Evolutionary conservation across 2,329 filamentous ascomycete genomes (phyloP).

Genomic region (Aphanocladium album): DNA sequence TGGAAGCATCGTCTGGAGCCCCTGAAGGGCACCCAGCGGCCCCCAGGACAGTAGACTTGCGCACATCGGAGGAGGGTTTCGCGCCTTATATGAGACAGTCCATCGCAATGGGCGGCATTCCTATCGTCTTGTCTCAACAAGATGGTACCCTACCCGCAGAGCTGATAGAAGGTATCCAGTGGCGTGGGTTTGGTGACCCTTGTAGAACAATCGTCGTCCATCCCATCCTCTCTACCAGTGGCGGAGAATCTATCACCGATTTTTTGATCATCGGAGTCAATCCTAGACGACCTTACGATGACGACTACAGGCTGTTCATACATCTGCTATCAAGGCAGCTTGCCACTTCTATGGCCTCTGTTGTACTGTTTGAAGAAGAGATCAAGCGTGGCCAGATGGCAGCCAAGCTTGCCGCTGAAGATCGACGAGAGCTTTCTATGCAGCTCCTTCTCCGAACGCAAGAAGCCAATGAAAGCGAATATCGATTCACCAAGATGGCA

Average conservation of each 20-base stretch:
- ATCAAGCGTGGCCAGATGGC: conserved; percentile 69
- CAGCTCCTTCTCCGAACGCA: conserved; percentile 63
- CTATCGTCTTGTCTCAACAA: conserved; percentile 63
- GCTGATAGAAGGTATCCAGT: conserved; percentile 62
- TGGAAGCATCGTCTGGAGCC: conserved; percentile 69
- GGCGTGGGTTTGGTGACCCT: conserved; percentile 66
- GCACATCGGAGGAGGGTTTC: conserved; percentile 65
- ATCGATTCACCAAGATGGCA: conserved; percentile 77
- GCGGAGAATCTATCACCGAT: conserved; percentile 66
- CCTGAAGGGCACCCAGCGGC: conserved; percentile 58
- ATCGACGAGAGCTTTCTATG: conserved; percentile 71
- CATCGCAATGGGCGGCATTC: conserved; percentile 59
- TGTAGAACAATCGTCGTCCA: conserved; percentile 69
- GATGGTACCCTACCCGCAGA: conserved; percentile 59
- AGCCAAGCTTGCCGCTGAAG: conserved; percentile 67
- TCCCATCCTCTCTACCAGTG: conserved; percentile 69
- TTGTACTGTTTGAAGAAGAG: conserved; percentile 79
- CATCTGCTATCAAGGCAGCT: conserved; percentile 70
- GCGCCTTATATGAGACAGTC: conserved; percentile 71
- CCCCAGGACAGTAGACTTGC: conserved; percentile 60
- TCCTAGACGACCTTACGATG: conserved; percentile 71
- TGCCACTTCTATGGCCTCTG: conserved; percentile 74
- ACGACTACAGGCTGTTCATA: conserved; percentile 74
- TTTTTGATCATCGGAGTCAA: conserved; percentile 78
- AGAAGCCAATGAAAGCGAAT: conserved; percentile 63